Conservation (phyloP, 2,329 filamentous ascomycete species). For the Cytospora paraplurivora region DNA sequence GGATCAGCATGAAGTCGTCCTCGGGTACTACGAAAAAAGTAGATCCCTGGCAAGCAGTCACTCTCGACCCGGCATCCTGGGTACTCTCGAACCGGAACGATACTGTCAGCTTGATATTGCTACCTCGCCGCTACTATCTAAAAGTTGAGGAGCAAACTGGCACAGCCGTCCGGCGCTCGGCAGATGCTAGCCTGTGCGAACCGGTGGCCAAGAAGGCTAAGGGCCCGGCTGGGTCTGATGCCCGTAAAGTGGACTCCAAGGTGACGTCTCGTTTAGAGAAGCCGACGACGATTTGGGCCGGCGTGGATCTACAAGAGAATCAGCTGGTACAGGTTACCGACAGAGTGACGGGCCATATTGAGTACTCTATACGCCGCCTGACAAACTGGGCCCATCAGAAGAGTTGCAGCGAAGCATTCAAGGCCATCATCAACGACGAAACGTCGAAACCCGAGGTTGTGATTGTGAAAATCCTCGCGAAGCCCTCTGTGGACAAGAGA, state of each 20-base stretch:
- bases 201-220: no score
- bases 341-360: background rate
- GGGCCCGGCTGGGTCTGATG: no score
- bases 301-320: background rate
- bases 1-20: background rate
- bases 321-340: background rate
- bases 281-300: no score
- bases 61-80: background rate
- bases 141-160: background rate
- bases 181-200: no score
- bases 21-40: background rate
- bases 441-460: no score
- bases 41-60: background rate
- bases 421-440: no score
- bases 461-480: no score
- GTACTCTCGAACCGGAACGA: background rate
- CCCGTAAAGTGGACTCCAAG: no score
- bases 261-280: no score
- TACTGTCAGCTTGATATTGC: background rate
- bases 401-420: no score
- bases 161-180: no score
- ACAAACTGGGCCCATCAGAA: no score
- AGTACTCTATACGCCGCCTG: background rate
- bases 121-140: background rate
- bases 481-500: background rate